Conservation (phyloP, 768 basidiomycete species). For the Boletus rubroflammeus region DNA sequence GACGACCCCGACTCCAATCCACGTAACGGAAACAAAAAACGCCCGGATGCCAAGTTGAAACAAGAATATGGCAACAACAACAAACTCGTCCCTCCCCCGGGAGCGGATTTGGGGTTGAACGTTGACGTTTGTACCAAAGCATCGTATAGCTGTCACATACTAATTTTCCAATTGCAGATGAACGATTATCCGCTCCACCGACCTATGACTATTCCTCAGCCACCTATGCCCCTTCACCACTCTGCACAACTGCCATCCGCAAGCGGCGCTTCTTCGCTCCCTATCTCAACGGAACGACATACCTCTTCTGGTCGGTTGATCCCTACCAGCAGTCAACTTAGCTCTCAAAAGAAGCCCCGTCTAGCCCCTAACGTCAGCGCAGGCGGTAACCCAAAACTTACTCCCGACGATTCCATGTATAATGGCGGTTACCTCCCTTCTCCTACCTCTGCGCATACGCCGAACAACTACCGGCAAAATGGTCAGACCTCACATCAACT, state of each 20-base stretch:
- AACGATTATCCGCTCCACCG: conserved; percentile 29
- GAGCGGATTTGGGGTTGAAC: conserved; percentile 20
- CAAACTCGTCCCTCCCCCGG: conserved; percentile 18
- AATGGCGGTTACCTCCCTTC: conserved; percentile 31
- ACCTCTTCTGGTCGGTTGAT: conserved; percentile 31
- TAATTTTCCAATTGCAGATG: conserved; percentile 18
- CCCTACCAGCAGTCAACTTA: conserved; percentile 23
- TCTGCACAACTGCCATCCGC: conserved; percentile 24
- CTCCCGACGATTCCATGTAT: conserved; percentile 29
- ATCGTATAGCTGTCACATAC: background rate
- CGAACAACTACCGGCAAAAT: conserved; percentile 28
- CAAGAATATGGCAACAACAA: conserved; percentile 23
- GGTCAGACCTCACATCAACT: conserved; percentile 27
- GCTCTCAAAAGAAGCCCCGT: conserved; percentile 31
- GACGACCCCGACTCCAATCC: conserved; percentile 28
- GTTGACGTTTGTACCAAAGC: conserved; percentile 22
- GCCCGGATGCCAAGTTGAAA: conserved; percentile 28
- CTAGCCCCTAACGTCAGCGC: conserved; percentile 22
- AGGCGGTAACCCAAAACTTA: conserved; percentile 24
- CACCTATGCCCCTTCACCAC: conserved; percentile 31
- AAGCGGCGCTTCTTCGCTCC: conserved; percentile 26
- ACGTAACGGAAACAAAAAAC: conserved; percentile 21
- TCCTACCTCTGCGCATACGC: conserved; percentile 27
- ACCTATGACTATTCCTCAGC: conserved; percentile 33
- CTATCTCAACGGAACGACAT: conserved; percentile 33